Evolutionary conservation across 1,139 yeast species (phyloP).

Genomic region (Yamadazyma friedrichii): DNA sequence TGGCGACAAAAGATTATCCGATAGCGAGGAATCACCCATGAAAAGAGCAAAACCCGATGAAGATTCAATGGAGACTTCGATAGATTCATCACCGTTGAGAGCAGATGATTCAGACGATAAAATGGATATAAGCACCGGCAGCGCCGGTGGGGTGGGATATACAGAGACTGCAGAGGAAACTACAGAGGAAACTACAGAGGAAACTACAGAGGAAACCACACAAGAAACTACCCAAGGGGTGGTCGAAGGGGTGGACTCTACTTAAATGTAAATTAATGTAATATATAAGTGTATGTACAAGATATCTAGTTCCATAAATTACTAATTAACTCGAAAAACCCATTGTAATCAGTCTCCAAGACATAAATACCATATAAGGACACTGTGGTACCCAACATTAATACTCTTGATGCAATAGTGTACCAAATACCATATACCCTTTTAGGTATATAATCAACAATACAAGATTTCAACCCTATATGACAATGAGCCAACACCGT

Average conservation of each 20-base stretch:
- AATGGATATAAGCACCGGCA: slow-evolving; percentile 13
- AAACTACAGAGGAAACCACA: too few relatives aligned
- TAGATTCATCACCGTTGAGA: slow-evolving; percentile 2
- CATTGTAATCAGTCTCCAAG: slow-evolving; percentile 57
- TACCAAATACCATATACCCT: slow-evolving; percentile 73
- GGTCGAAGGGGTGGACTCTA: background rate
- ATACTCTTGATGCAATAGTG: slow-evolving; percentile 57
- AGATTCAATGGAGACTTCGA: slow-evolving; percentile 10
- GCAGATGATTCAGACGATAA: slow-evolving; percentile 8
- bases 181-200: too few relatives aligned
- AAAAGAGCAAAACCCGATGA: slow-evolving; percentile 5
- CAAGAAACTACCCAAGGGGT: too few relatives aligned
- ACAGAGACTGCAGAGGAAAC: too few relatives aligned
- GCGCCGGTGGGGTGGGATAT: slow-evolving; percentile 7
- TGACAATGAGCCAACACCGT: slow-evolving; percentile 61
- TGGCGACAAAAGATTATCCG: slow-evolving; percentile 1
- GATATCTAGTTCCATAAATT: slow-evolving; percentile 38
- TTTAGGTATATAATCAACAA: slow-evolving; percentile 72
- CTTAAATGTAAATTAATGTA: slow-evolving; percentile 3
- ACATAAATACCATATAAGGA: slow-evolving; percentile 68
- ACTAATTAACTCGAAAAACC: slow-evolving; percentile 48
- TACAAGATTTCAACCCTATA: slow-evolving; percentile 76
- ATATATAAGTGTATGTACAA: slow-evolving; percentile 1
- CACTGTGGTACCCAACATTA: slow-evolving; percentile 61
- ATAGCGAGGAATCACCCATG: slow-evolving; percentile 1